Evolutionary conservation across 257 asterid species (phyloP).

Genomic region (Penstemon eatonii): DNA sequence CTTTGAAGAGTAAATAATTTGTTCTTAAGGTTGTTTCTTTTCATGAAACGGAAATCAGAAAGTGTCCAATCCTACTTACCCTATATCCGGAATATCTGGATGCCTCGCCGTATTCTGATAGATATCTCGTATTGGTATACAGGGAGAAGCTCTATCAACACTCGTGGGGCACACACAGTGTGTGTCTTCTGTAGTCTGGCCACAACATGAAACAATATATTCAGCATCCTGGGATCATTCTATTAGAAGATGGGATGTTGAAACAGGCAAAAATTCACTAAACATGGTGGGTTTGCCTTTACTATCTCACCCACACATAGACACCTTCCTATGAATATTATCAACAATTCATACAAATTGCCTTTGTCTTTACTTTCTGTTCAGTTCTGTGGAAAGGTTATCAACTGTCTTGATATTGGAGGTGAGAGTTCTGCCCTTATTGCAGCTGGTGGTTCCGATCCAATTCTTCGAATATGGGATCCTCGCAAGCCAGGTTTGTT

Average conservation of each 20-base stretch:
- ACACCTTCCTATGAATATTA: neutral
- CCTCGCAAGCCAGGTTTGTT: conserved; percentile 92
- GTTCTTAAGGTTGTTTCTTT: neutral
- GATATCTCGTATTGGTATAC: conserved; percentile 26
- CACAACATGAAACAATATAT: conserved; percentile 59
- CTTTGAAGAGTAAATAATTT: neutral
- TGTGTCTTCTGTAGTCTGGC: conserved; percentile 89
- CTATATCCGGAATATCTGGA: conserved; percentile 16
- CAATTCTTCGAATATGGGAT: conserved; percentile 92
- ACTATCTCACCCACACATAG: neutral
- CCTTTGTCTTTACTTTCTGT: conserved; percentile 11
- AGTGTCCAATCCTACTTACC: neutral
- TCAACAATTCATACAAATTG: neutral
- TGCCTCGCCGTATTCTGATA: conserved; percentile 16
- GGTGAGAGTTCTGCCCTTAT: conserved; percentile 93
- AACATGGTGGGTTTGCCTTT: conserved; percentile 56
- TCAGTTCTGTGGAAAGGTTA: conserved; percentile 75
- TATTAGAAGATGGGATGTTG: conserved; percentile 95
- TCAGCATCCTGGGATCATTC: conserved; percentile 98
- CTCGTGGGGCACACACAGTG: conserved; percentile 92
- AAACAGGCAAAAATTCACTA: conserved; percentile 66
- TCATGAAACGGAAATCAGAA: neutral
- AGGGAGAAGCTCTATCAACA: conserved; percentile 82
- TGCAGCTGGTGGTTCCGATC: conserved; percentile 87
- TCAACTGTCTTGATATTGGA: conserved; percentile 87